These are phyloP conservation scores for Paraphoma sp. DNA, from an alignment of 2,329 filamentous ascomycete species.

Conservation along the genomic window DNA sequence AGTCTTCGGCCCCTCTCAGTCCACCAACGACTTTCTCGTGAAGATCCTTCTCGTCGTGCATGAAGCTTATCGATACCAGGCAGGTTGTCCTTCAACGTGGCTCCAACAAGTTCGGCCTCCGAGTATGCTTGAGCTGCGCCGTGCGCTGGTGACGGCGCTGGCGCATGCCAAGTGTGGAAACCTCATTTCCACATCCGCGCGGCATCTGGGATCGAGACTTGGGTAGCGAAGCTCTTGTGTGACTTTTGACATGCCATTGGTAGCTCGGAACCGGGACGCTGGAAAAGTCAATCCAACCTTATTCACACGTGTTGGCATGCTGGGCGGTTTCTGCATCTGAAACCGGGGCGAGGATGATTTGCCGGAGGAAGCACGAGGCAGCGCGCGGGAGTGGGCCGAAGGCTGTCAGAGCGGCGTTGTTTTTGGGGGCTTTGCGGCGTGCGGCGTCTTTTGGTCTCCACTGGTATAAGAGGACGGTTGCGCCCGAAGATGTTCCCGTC, in stretches of 20 bases:
- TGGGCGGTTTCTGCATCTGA: constrained; percentile 19
- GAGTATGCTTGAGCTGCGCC: constrained; percentile 7
- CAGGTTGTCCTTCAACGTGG: constrained; percentile 17
- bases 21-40: constrained; percentile 2
- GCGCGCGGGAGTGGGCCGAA: constrained; percentile 17
- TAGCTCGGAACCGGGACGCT: constrained; percentile 13
- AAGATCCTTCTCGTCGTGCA: constrained; percentile 14
- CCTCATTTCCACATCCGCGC: constrained; percentile 27
- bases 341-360: constrained; percentile 8
- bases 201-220: constrained; percentile 17
- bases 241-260: constrained; percentile 10
- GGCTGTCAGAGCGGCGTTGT: constrained; percentile 4
- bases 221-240: constrained; percentile 13
- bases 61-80: constrained; percentile 11
- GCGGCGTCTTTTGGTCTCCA: constrained; percentile 16
- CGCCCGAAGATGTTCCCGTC: background rate
- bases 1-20: constrained; percentile 4
- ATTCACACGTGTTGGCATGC: constrained; percentile 22
- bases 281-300: constrained; percentile 18
- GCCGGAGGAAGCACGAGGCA: constrained; percentile 11
- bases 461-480: constrained; percentile 17
- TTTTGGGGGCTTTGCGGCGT: background rate
- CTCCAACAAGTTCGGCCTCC: constrained; percentile 16
- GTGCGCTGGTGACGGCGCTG: constrained; percentile 9
- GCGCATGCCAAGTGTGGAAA: constrained; percentile 5